A percentile compares a stretch with the other conserved stretches of the same genome.
Evolutionary conservation across 345 rosid species (phyloP).

Genomic region (Melaleuca quinquenervia): DNA sequence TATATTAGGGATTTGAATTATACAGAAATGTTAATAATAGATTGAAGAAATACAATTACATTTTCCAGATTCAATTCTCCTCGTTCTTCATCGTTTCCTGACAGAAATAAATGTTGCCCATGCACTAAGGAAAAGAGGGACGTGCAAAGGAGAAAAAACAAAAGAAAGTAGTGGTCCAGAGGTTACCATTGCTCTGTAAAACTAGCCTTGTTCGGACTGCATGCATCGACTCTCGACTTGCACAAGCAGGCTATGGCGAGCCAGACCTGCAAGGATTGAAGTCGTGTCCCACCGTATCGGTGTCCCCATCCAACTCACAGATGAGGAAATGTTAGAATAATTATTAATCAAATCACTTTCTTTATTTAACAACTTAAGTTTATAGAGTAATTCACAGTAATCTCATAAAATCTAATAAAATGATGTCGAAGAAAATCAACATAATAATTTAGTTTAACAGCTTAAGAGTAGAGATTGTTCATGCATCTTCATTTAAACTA

Average conservation of each 20-base stretch:
- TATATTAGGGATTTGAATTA: too few species aligned
- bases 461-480: background rate
- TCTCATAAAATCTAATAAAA: background rate
- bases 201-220: constrained; percentile 32
- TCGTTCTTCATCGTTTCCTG: too few species aligned
- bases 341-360: background rate
- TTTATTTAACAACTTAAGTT: background rate
- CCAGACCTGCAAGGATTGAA: background rate
- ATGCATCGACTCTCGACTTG: constrained; percentile 10
- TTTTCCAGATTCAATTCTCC: too few species aligned
- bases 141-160: too few species aligned
- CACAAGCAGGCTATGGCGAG: constrained; percentile 11
- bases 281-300: background rate
- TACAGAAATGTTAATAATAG: too few species aligned
- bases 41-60: too few species aligned
- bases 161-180: background rate
- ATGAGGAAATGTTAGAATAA: background rate
- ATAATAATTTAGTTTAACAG: background rate
- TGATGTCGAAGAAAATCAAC: background rate
- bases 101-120: too few species aligned
- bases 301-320: constrained; percentile 10
- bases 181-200: constrained; percentile 32
- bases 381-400: background rate
- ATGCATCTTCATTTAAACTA: background rate
- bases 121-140: too few species aligned